Conservation (phyloP, 2,329 filamentous ascomycete species). For the Truncatella angustata region DNA sequence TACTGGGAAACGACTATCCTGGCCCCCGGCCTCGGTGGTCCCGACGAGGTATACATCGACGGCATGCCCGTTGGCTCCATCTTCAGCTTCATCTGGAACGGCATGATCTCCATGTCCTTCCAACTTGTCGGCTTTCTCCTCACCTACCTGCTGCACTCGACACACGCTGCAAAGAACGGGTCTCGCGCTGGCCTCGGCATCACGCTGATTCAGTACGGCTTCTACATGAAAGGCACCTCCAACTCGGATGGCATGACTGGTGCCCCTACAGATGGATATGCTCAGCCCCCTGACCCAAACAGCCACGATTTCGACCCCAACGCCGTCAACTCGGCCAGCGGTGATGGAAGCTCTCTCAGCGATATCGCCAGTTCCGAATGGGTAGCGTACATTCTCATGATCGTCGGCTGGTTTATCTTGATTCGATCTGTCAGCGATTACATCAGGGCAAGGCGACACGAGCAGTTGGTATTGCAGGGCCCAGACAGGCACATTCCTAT, state of each 20-base stretch:
- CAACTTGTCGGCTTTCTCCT: conserved; percentile 95
- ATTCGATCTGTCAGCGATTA: conserved; percentile 94
- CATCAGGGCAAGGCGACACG: conserved; percentile 80
- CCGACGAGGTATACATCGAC: conserved; percentile 95
- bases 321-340: conserved; percentile 47
- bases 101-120: conserved; percentile 96
- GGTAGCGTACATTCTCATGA: conserved; percentile 91
- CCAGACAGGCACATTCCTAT: conserved; percentile 87
- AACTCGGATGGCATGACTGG: conserved; percentile 43
- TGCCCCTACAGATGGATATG: conserved; percentile 53
- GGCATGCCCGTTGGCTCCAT: conserved; percentile 88
- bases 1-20: conserved; percentile 99
- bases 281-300: conserved; percentile 81
- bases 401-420: conserved; percentile 96
- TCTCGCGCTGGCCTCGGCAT: conserved; percentile 92
- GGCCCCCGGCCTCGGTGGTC: conserved; percentile 83
- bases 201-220: conserved; percentile 93
- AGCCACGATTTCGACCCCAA: conserved; percentile 82
- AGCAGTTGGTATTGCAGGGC: conserved; percentile 89
- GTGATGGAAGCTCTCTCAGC: conserved; percentile 40
- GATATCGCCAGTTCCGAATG: conserved; percentile 76
- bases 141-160: conserved; percentile 96
- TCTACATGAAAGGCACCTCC: conserved; percentile 77
- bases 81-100: conserved; percentile 88
- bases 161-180: conserved; percentile 96